Conservation (phyloP, 176 grass and related monocot genomes). For the Olyra latifolia region DNA sequence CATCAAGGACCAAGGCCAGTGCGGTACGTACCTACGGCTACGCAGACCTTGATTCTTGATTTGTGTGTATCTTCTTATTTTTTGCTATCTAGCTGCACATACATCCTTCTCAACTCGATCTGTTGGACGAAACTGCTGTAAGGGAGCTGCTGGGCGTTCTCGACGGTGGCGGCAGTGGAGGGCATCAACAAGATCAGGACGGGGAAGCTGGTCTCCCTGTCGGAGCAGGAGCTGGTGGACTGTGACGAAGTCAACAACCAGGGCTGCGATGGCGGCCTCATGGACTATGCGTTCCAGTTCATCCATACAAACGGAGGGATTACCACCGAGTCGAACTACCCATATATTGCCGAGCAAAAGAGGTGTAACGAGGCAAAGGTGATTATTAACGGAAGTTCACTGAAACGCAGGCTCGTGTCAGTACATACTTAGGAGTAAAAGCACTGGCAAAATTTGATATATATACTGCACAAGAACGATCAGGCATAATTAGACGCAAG, state of each 20-base stretch:
- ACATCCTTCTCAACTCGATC: not conserved
- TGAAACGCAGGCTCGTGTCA: too few species aligned
- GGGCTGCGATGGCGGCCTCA: conserved; percentile 77
- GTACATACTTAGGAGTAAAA: too few species aligned
- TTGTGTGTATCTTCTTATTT: not conserved
- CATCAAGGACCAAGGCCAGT: conserved; percentile 87
- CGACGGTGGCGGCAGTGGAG: conserved; percentile 62
- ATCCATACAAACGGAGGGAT: conserved; percentile 70
- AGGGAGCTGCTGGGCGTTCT: conserved; percentile 96
- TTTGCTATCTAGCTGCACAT: too few species aligned
- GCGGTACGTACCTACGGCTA: conserved; percentile 45
- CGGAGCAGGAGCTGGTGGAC: conserved; percentile 86
- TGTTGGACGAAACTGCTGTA: not conserved
- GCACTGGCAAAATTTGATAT: too few species aligned
- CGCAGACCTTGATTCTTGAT: not conserved
- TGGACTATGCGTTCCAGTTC: conserved; percentile 77
- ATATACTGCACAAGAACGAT: too few species aligned
- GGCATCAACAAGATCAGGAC: conserved; percentile 89
- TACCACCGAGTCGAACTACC: conserved; percentile 64
- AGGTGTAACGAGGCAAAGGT: conserved; percentile 53
- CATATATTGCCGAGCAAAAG: conserved; percentile 47
- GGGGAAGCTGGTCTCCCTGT: conserved; percentile 50
- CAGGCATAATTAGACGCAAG: too few species aligned
- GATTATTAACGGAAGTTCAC: not conserved
- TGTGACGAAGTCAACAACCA: conserved; percentile 47